Base-by-base conservation (phyloP, 2,329 filamentous ascomycete species). In the Shiraia bambusicola region DNA sequence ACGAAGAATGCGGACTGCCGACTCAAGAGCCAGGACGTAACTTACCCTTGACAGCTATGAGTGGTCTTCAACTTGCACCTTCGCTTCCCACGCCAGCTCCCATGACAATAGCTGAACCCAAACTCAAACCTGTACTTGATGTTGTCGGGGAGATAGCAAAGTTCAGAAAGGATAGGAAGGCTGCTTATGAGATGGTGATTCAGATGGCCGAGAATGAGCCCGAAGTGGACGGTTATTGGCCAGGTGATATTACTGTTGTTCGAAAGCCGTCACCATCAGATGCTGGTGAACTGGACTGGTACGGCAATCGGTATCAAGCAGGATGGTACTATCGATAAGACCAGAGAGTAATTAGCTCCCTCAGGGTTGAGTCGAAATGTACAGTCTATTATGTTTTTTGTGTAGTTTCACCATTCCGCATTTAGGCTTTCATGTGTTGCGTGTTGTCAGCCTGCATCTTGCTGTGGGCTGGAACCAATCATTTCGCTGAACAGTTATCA, bases 211-310 rank as follows among this genome's bases (percentile, higher is more conserved):
- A 54, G 12, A 22, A 14, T 19, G 59, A 71, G 3, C 61, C 63
- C 14, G 59, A 64, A 11, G 72, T 81, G 0, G 76, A 80, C 41
- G 80, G 80, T 0, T 73, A 79, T 49, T 84, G 81, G 81, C 73
- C 76, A 22, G 81, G 81, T 5, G 70, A 79, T 25, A 73, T 84
- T 16, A 78, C 77, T 38, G 72, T 83, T 22, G 67, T 83, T n/a
- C 67, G 79, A n/a, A 63, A 65, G 12, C 59, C 63, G 10, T 63
- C 62, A 0, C 65, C 70, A 38, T 56, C 61, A 9, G 65, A 72
- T 37, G 72, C 59, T 34, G 73, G 73, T 9, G 66, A 70, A 34
- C 31, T 64, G 22, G 74, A 78, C 28, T 75, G 74, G 53, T 79
- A 76, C 60, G 76, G 76, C 3, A 79, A 79, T 58, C 71, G 73